Base-by-base conservation (phyloP, 1,284 basidiomycete genomes). In the Apiotrichum montevideense region DNA sequence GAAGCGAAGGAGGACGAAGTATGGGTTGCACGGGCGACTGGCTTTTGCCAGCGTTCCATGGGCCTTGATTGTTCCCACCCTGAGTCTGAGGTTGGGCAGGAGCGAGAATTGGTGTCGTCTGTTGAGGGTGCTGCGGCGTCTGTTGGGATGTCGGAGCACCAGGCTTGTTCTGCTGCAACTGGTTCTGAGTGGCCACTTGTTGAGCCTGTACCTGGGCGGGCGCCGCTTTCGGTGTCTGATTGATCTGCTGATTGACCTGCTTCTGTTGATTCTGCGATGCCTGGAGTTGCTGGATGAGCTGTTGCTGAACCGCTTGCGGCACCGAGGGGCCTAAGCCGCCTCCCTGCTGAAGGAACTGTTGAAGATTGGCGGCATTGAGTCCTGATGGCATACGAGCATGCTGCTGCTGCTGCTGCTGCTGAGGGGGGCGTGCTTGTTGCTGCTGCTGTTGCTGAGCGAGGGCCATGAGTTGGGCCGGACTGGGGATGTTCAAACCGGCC, bases 301-400 rank as follows among this genome's bases (percentile, higher is more conserved):
- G 57, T 47, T 59, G 57, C 55, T 62, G 61, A 7, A 59, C 35
- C 7, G 45, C 49, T 4, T 51, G 54, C 5, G 56, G 37, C 21
- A 59, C 42, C 2, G 50, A 34, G n/a, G 50, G 55, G 35, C 48
- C 44, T 7, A 53, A 45, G 21, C 21, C 37, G 29, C 29, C 29
- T 29, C 47, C 47, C 50, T 51, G 50, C 41, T 55, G 57, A 46
- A 47, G 46, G 14, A 54, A 35, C 49, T 62, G 57, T 46, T 61
- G 60, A 4, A 62, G 42, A 39, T 52, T 57, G 35, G 54, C 45
- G 11, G 57, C 43, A 46, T 47, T 54, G 29, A 46, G 33, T 8
- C 37, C 46, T 2, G 49, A 21, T 3, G 52, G 42, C 3, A 44
- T 46, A 14, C 53, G 57, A 7, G 35, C 39, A 40, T 57, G 55